Evolutionary conservation across 2,329 filamentous ascomycete genomes (phyloP), one percentile per base, ranked within the genome.

Genomic region (Penicillium sp.): DNA sequence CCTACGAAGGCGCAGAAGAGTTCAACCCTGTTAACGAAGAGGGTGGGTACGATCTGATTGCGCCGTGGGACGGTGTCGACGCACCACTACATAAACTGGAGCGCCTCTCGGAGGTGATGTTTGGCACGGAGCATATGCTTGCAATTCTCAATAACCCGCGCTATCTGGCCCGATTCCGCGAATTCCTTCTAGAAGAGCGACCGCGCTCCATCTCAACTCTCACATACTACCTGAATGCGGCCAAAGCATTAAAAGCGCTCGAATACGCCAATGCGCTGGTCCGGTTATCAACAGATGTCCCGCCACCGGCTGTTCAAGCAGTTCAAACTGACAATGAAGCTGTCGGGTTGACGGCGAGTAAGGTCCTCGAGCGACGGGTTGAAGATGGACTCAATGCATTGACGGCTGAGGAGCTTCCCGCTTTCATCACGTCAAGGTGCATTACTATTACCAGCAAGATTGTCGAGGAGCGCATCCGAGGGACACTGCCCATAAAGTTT

Each of bases 231-330:
- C 80, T 92, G 1, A 88, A 91, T 66, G 84, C 88, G 0, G 73
- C 87, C 58, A 93, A 92, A 69, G 89, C 89, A 0, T 74, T 91
- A 12, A 85, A 86, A 65, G 88, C 90, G 1, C 86, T 92, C 58
- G 81, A 83, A 37, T 92, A 92, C 67, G 84, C 88, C 20, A 91
- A 92, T 71, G 84, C 88, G 0, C 82, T 92, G 38, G 82, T 86
- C 1, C 83, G 85, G 61, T 82, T 86, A 1, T 78, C 90, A 8
- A 80, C 63, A 2, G 66, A 70, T 37, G 59, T 84, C 31, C 80
- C 81, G 0, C 82, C 90, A 14, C 73, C 81, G 4, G 83, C 81
- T 0, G 78, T 84, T 39, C 81, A 82, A 1, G 88, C 88, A 0
- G 76, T 84, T 35, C 81, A 82, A 1, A 88, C 89, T 58, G 86